phyloP scores from a whole-genome alignment of 2,329 filamentous ascomycete genomes.

The Pseudomassariella vexata region DNA sequence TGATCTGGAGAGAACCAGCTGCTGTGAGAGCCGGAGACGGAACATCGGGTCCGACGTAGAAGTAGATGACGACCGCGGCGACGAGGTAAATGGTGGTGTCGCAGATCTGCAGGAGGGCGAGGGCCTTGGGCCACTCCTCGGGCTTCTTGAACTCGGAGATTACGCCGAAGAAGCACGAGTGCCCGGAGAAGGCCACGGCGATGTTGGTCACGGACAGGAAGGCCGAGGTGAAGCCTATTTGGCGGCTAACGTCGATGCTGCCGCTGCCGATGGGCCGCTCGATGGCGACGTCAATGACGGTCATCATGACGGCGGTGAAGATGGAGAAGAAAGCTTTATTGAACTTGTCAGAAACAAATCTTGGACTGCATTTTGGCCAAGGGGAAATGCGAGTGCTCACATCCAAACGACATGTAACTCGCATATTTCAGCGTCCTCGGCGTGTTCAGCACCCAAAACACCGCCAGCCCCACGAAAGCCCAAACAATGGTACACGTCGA shows the following conservation, averaged over 20 bases:
- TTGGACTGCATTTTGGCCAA: not conserved
- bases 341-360: not conserved
- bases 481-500: constrained; percentile 60
- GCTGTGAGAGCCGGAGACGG: constrained; percentile 62
- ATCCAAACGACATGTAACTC: constrained; percentile 56
- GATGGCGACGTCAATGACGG: constrained; percentile 56
- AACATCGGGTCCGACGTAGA: constrained; percentile 56
- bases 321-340: constrained; percentile 51
- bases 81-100: constrained; percentile 59
- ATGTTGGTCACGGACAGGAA: constrained; percentile 59
- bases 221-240: constrained; percentile 43
- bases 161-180: constrained; percentile 64
- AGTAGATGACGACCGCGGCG: constrained; percentile 62
- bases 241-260: constrained; percentile 23
- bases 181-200: constrained; percentile 59
- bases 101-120: constrained; percentile 43
- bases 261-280: constrained; percentile 28
- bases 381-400: constrained; percentile 14
- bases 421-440: constrained; percentile 59
- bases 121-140: constrained; percentile 48
- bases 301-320: constrained; percentile 54
- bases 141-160: constrained; percentile 60
- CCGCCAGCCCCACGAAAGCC: constrained; percentile 49
- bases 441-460: constrained; percentile 54
- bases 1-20: constrained; percentile 42